Evolutionary conservation across 139 green algal genomes (phyloP), one percentile per base, ranked within the genome.

Genomic region (Chlamydomonas sp.): DNA sequence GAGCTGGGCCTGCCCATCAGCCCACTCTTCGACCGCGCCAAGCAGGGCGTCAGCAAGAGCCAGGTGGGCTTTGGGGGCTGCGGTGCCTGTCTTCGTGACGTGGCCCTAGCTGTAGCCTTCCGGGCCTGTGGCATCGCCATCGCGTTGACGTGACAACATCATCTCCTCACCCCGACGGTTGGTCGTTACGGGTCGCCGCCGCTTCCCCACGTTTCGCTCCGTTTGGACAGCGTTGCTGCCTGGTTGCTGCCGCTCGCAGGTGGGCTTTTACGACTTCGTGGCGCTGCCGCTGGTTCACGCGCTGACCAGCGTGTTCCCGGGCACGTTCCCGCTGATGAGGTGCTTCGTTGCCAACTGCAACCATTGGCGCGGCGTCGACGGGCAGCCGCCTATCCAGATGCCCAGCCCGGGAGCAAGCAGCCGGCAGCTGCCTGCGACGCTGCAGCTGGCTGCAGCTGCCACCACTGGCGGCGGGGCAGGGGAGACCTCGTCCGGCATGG

Each of bases 1-100:
- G 81, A 90, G 63, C 49, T 78, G 78, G 84, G 87, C 58, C 84
- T 92, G 72, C 76, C 82, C 68, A 84, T 92, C n/a, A 90, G 86
- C 63, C 79, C 91, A 7, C 86, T 94, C 20, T 91, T 88, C 78
- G 88, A 91, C 88, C 83, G 88, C 17, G 73, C 84, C 58, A 88
- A 89, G 78, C 72, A 79, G 66, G 89, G 84, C 64, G 79, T 92
- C 20, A 82, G 76, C 68, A 87, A 89, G 85, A 91, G 82, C 63
- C 91, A 93, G 91, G 81, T 91, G 18, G 62, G 68, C 68, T n/a
- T 74, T n/a, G 14, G 68, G 68, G 31, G 31, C 31, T 49, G 31
- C 31, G 31, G 31, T 49, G 31, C 31, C 31, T 49, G 31, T 49
- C 31, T 49, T 49, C 68, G 15, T 74, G 68, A 74, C 16, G 20